A percentile compares a stretch with the other conserved stretches of the same genome.
Conservation (phyloP, 768 basidiomycete species). For the Russula sp. region DNA sequence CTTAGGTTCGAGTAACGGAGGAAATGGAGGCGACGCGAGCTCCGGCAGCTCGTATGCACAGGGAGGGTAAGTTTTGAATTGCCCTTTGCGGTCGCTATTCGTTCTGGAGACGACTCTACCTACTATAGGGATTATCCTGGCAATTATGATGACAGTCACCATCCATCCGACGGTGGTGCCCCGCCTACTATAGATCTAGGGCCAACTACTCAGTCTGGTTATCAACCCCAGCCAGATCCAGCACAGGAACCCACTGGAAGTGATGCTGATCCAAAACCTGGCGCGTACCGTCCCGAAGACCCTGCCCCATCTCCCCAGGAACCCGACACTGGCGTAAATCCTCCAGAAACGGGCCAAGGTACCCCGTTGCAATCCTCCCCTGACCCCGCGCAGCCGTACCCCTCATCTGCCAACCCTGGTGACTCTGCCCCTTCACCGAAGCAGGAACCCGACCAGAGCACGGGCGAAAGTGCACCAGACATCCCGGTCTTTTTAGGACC, state of each 20-base stretch:
- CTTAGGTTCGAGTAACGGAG: conserved; percentile 17
- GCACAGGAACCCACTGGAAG: background rate
- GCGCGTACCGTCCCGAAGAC: background rate
- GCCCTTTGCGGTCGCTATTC: background rate
- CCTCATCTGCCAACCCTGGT: background rate
- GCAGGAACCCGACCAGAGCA: background rate
- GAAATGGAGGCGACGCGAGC: conserved; percentile 23
- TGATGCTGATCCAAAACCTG: background rate
- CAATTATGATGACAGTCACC: background rate
- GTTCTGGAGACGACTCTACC: background rate
- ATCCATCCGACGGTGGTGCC: background rate
- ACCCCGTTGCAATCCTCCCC: background rate
- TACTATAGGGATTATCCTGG: background rate
- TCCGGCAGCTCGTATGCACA: conserved; percentile 19
- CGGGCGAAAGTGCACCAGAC: background rate
- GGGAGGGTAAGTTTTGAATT: conserved; percentile 9
- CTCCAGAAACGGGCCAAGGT: background rate
- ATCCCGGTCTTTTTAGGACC: conserved; percentile 15
- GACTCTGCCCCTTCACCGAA: background rate
- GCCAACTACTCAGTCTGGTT: background rate
- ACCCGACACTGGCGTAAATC: background rate
- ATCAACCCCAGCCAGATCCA: background rate
- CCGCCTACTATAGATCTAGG: conserved; percentile 14
- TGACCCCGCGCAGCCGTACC: background rate
- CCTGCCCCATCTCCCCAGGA: background rate